Evolutionary conservation across 75 land plant genomes (phyloP).

Genomic region (Cupressus sempervirens): DNA sequence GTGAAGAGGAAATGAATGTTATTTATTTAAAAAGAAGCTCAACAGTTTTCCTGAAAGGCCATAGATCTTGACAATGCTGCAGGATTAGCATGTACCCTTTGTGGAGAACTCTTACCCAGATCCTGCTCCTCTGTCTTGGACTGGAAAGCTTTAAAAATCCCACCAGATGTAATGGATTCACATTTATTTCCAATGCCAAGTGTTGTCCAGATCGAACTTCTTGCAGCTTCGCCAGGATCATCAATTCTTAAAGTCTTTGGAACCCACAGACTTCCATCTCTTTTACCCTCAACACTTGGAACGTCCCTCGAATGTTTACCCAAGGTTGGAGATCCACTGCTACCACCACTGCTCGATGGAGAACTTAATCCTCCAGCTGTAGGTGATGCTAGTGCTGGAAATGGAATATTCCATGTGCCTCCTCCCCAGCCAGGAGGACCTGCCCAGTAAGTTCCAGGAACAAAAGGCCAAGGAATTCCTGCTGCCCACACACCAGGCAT

Average conservation of each 20-base stretch:
- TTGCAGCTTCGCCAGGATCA: conserved; percentile 80
- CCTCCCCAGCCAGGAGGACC: conserved; percentile 26
- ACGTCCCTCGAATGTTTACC: conserved; percentile 69
- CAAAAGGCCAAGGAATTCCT: conserved; percentile 50
- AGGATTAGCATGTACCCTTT: conserved; percentile 31
- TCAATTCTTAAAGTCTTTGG: conserved; percentile 87
- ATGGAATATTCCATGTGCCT: conserved; percentile 44
- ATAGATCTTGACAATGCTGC: conserved; percentile 43
- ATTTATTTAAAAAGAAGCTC: not conserved
- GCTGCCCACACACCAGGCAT: conserved; percentile 36
- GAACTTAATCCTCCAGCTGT: conserved; percentile 24
- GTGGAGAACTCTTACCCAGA: conserved; percentile 16
- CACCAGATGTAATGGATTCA: conserved; percentile 25
- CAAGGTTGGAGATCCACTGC: conserved; percentile 43
- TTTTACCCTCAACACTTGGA: conserved; percentile 19
- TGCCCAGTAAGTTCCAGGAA: conserved; percentile 46
- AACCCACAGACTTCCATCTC: conserved; percentile 51
- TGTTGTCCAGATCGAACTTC: conserved; percentile 86
- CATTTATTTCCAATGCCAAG: conserved; percentile 51
- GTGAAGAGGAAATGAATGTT: not conserved
- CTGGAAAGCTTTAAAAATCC: conserved; percentile 42
- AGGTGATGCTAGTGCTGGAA: not conserved
- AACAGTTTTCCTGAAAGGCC: conserved; percentile 34
- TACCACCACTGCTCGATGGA: conserved; percentile 19
- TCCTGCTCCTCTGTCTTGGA: conserved; percentile 21